Percentiles rank a stretch among this genome's conserved stretches.
These are phyloP conservation scores for Neopestalotiopsis clavispora DNA, from an alignment of 2,329 filamentous ascomycete species.

Conservation along the genomic window DNA sequence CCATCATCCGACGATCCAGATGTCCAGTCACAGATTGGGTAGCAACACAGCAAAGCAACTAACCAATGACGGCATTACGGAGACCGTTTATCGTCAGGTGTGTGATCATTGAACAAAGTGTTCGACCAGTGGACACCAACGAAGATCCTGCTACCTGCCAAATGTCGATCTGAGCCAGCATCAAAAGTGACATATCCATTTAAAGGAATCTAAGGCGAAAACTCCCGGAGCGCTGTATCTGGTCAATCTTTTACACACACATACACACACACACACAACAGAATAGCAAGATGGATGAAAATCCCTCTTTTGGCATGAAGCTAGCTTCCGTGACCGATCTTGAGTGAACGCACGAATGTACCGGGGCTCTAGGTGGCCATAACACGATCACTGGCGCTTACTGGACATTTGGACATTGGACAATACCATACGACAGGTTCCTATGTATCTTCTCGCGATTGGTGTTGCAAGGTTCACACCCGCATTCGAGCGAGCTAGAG, in stretches of 20 bases:
- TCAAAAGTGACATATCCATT: neutral
- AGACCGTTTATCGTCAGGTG: neutral
- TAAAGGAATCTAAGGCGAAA: neutral
- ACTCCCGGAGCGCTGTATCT: neutral
- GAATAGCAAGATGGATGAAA: neutral
- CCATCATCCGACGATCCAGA: slow-evolving; percentile 3
- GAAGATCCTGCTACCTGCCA: slow-evolving; percentile 6
- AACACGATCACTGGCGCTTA: neutral
- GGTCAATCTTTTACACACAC: neutral
- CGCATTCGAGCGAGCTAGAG: neutral
- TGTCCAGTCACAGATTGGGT: slow-evolving; percentile 4
- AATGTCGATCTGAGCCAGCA: slow-evolving; percentile 2
- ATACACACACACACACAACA: neutral
- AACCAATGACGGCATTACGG: slow-evolving; percentile 6
- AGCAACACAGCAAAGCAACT: slow-evolving; percentile 2
- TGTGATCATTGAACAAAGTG: neutral
- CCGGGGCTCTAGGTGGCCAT: neutral
- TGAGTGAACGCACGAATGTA: neutral
- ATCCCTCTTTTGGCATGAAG: neutral
- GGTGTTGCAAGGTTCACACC: neutral
- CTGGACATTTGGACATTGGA: neutral
- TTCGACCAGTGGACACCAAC: slow-evolving; percentile 1
- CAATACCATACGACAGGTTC: neutral
- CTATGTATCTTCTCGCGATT: neutral
- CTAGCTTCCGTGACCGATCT: neutral